Percentiles rank a stretch among this genome's conserved stretches.
These are phyloP conservation scores for Amauroascus verrucosus DNA, from an alignment of 2,329 filamentous ascomycete genomes.

Conservation along the genomic window DNA sequence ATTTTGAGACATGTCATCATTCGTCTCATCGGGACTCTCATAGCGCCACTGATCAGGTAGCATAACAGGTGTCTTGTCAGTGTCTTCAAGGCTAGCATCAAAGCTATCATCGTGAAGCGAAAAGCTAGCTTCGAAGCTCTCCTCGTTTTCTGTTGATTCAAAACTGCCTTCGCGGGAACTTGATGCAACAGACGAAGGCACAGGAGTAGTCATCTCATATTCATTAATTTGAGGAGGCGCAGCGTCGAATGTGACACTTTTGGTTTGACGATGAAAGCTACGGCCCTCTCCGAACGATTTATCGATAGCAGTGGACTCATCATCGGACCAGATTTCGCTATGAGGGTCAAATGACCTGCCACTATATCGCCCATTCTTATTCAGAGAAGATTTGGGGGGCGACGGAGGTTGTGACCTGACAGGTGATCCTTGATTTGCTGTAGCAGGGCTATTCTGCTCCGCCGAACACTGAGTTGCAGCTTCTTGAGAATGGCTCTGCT, in stretches of 20 bases:
- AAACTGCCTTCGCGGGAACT: conserved; percentile 89
- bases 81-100: conserved; percentile 88
- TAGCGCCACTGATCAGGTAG: conserved; percentile 90
- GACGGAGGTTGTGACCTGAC: conserved; percentile 59
- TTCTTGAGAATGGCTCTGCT: not conserved
- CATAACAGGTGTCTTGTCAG: conserved; percentile 96
- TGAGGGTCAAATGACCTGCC: conserved; percentile 61
- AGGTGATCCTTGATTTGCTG: conserved; percentile 41
- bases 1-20: conserved; percentile 43
- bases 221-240: conserved; percentile 92
- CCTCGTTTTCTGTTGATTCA: conserved; percentile 65
- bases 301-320: conserved; percentile 51
- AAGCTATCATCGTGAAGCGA: conserved; percentile 75
- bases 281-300: conserved; percentile 54
- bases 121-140: conserved; percentile 51
- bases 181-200: conserved; percentile 82
- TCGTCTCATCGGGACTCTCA: conserved; percentile 56
- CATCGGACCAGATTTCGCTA: conserved; percentile 56
- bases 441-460: conserved; percentile 15
- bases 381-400: conserved; percentile 82
- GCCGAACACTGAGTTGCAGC: conserved; percentile 1
- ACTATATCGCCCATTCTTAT: conserved; percentile 50
- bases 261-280: conserved; percentile 70
- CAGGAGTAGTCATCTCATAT: conserved; percentile 95
- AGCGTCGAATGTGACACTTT: conserved; percentile 94